Evolutionary conservation across 2,329 filamentous ascomycete species (phyloP), one percentile per base, ranked within the genome.

Genomic region (Pezicula neosporulosa): DNA sequence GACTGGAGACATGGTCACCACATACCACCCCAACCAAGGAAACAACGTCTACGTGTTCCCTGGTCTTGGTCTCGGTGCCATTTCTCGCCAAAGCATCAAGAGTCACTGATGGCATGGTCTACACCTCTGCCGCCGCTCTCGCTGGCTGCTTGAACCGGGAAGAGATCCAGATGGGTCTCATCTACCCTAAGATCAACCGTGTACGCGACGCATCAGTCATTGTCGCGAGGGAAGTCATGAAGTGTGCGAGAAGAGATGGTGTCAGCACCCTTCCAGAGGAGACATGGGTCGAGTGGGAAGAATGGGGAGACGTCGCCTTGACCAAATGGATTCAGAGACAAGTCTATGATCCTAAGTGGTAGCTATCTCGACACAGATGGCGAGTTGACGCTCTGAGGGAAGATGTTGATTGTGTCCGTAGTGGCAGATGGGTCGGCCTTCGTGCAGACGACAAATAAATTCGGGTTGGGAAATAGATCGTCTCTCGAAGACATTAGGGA

Each of bases 21-120:
- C 83, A 33, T 86, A 90, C 73, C 79, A 88, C 71, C 86, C 87
- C 50, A 90, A 89, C 72, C 87, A 90, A 76, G 92, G 93, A 59
- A 92, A 92, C 80, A 86, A 86, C 63, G 82, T 86, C 76, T 97
- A 97, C 68, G 89, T 99, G 55, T 99, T 99, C 85, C 94, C 94
- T 0, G 94, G 93, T 65, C 88, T 97, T 53, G 94, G 94, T 51
- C 84, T 97, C 28, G 94, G 92, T 55, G 89, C 93, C 59, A 97
- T 97, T 97, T 66, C 82, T 97, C 45, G 86, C 87, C 73, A 95
- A 97, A 77, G 82, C 91, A 12, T 85, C 89, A 59, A 85, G 85
- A 62, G 80, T 97, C 60, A 97, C 93, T 5, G 90, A 97, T 69
- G 83, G 87, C 70, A 99, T 99, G 94, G 91, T 99, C 66, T 97